Percentiles rank a stretch among this genome's conserved stretches.
Conservation (phyloP, 1,284 basidiomycete species). For the Malassezia pachydermatis region DNA sequence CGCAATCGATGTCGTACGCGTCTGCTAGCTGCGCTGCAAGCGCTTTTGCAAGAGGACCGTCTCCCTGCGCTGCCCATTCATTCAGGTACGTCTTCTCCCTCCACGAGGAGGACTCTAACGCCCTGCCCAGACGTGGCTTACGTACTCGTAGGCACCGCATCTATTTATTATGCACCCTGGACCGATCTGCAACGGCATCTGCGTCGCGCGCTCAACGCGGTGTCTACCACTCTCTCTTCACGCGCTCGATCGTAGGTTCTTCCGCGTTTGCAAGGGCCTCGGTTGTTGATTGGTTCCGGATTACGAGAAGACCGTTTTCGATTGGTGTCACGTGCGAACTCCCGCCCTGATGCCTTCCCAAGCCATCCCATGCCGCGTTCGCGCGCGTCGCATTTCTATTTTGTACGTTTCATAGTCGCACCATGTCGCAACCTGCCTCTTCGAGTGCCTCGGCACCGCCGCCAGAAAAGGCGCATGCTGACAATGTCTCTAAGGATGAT, state of each 20-base stretch:
- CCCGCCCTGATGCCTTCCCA: too few species aligned
- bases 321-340: too few species aligned
- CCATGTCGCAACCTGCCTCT: slow-evolving; percentile 13
- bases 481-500: slow-evolving; percentile 3
- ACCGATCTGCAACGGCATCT: not conserved
- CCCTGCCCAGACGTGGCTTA: slow-evolving; percentile 6
- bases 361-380: too few species aligned
- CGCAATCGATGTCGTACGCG: slow-evolving; percentile 24
- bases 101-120: not conserved
- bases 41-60: not conserved
- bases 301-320: too few species aligned
- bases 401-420: not conserved
- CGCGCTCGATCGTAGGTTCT: not conserved
- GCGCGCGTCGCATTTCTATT: not conserved
- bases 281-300: too few species aligned
- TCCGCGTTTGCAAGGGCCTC: too few species aligned
- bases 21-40: slow-evolving; percentile 23
- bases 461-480: not conserved
- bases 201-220: not conserved
- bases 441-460: not conserved
- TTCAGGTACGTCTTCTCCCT: slow-evolving; percentile 5
- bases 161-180: not conserved
- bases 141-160: slow-evolving; percentile 5
- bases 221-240: too few species aligned
- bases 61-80: not conserved